These are phyloP conservation scores for Rheum nobile DNA, from an alignment of 148 eudicot genomes.

Conservation along the genomic window DNA sequence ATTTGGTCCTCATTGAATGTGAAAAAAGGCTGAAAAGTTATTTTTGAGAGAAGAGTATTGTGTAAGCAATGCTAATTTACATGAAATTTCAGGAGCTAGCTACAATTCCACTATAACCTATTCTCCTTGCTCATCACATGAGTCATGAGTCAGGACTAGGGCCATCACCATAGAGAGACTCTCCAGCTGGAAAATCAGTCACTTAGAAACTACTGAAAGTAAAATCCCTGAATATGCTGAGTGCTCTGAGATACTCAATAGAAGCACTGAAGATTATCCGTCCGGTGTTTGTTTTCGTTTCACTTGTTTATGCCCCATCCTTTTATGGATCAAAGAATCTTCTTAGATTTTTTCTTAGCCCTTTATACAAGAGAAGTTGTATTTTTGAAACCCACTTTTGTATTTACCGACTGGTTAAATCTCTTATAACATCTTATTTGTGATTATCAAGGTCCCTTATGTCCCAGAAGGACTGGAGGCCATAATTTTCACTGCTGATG, in stretches of 20 bases:
- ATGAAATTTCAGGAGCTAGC: too few relatives aligned
- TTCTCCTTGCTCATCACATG: background rate
- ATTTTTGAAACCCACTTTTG: background rate
- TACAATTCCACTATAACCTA: background rate
- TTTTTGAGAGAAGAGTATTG: background rate
- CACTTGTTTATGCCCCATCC: background rate
- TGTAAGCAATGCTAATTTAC: background rate
- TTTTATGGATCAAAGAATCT: background rate
- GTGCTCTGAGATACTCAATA: background rate
- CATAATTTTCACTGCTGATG: constrained; percentile 95
- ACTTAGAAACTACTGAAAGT: background rate
- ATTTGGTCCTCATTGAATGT: background rate
- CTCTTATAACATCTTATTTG: constrained; percentile 1
- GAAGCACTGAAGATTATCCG: background rate
- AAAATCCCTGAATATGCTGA: background rate
- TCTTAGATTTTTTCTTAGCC: background rate
- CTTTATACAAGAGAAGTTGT: background rate
- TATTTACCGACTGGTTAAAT: background rate
- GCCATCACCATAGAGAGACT: background rate
- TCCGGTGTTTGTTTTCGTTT: background rate
- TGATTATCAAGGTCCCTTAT: constrained; percentile 58
- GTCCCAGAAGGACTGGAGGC: constrained; percentile 92
- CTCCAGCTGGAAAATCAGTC: background rate
- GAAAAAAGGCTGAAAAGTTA: background rate
- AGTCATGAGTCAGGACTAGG: background rate